Evolutionary conservation across 306 rosid genomes (phyloP).

Genomic region (Vigna unguiculata): DNA sequence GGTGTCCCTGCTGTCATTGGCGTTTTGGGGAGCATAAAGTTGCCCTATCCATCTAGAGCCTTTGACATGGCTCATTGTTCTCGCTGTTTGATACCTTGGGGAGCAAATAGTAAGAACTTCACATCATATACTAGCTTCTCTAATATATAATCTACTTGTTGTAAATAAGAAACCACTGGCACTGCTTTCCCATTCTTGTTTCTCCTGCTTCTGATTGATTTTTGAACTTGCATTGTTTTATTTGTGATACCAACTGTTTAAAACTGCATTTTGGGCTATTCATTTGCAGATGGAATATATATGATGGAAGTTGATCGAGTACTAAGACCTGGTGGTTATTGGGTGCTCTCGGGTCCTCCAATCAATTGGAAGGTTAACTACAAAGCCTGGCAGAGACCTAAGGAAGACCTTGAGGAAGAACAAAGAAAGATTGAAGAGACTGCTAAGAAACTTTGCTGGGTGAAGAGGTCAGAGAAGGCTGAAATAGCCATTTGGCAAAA

Average conservation of each 20-base stretch:
- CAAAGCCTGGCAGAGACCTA: constrained; percentile 78
- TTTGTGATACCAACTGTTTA: constrained; percentile 28
- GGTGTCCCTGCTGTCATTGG: constrained; percentile 84
- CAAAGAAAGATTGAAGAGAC: constrained; percentile 78
- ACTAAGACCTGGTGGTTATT: constrained; percentile 87
- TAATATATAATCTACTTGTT: neutral
- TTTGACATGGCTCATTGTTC: constrained; percentile 92
- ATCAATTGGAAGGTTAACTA: constrained; percentile 73
- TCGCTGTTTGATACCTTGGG: constrained; percentile 91
- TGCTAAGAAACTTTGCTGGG: constrained; percentile 92
- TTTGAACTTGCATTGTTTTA: constrained; percentile 24
- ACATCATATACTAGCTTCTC: neutral
- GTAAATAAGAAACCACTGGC: constrained; percentile 9
- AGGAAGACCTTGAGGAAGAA: constrained; percentile 78
- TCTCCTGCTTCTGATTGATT: constrained; percentile 3
- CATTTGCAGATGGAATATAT: constrained; percentile 66
- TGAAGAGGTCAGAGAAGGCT: constrained; percentile 78
- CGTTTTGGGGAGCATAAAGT: constrained; percentile 71
- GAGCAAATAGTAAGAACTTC: constrained; percentile 62
- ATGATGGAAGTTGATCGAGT: constrained; percentile 83
- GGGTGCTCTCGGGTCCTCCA: constrained; percentile 88
- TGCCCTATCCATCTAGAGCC: constrained; percentile 84
- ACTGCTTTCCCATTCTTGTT: neutral
- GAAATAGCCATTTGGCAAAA: constrained; percentile 88
- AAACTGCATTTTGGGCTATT: constrained; percentile 29